Base-by-base conservation (phyloP, 305 asterid species). In the Solanum chacoense region DNA sequence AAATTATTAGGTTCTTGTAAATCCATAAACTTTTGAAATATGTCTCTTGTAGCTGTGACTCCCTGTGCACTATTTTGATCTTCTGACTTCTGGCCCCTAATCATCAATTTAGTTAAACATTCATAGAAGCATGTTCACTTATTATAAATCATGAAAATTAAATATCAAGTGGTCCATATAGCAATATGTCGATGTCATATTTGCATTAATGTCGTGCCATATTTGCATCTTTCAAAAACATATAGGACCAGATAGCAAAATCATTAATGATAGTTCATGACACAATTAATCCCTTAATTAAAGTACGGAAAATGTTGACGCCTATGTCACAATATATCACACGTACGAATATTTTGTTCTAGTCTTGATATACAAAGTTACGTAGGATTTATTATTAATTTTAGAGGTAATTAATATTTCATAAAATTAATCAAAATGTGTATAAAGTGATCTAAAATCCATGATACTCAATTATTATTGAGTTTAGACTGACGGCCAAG, bases 401-500 rank as follows among this genome's bases (percentile, higher is more conserved):
- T 3, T 22, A n/a, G 0, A 65, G 7, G 1, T n/a, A 1, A 65
- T n/a, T 65, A 0, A 65, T 65, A 65, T n/a, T 0, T 4, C 11
- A 1, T 65, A 10, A n/a, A 65, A n/a, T 65, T 65, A n/a, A n/a
- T 65, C 3, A 0, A n/a, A 22, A n/a, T 63, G 3, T 4, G 2
- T 3, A n/a, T 1, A 63, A 11, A 65, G 7, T 65, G 7, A 65
- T 10, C 0, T 65, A 1, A 65, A 9, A n/a, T 9, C 1, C 3
- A 5, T 0, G 2, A 67, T 67, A 4, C 1, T 5, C 31, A 24
- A 20, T 55, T 55, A 55, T 20, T 55, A 55, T 59, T 59, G 69
- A 59, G 69, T 3, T 59, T 59, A 59, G 69, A 59, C 1, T 67
- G 92, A 89, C 88, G 50, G 34, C 86, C 87, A 91, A 89, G 76